phyloP scores from a whole-genome alignment of 2,329 filamentous ascomycete species.

The Diaporthe vaccinii region DNA sequence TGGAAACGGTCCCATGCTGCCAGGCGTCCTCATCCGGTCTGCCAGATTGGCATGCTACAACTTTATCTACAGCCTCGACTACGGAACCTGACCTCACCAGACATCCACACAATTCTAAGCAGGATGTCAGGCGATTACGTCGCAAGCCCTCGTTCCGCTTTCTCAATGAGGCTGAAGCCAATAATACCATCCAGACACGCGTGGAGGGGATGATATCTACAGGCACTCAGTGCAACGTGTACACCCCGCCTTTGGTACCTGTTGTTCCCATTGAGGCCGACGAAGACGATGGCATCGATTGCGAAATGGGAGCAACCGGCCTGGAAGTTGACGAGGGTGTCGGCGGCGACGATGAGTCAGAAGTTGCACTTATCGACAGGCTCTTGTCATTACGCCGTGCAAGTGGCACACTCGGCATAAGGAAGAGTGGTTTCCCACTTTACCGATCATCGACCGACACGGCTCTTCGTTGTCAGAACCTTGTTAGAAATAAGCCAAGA shows the following conservation, averaged over 20 bases:
- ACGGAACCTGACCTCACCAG: background rate
- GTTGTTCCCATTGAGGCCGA: conserved; percentile 38
- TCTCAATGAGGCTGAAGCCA: conserved; percentile 35
- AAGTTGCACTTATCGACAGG: conserved; percentile 40
- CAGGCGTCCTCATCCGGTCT: background rate
- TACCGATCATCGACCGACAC: conserved; percentile 49
- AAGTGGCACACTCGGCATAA: conserved; percentile 43
- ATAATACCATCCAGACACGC: conserved; percentile 26
- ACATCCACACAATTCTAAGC: background rate
- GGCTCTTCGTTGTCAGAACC: conserved; percentile 49
- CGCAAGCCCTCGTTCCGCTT: conserved; percentile 39
- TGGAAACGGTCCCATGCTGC: background rate
- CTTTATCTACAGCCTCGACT: conserved; percentile 24
- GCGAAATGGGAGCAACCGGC: conserved; percentile 10
- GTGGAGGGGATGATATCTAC: conserved; percentile 40
- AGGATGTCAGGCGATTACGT: conserved; percentile 35
- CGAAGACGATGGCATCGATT: conserved; percentile 39
- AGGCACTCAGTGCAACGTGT: conserved; percentile 40
- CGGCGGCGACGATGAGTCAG: conserved; percentile 38
- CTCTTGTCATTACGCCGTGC: conserved; percentile 44
- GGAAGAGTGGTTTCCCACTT: conserved; percentile 45
- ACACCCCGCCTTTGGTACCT: conserved; percentile 18
- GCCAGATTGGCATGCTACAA: conserved; percentile 10
- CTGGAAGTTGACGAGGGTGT: conserved; percentile 45
- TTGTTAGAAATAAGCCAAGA: conserved; percentile 51